Evolutionary conservation across 192 early-diverging fungal genomes (phyloP).

Genomic region (Linnemannia hyalina): DNA sequence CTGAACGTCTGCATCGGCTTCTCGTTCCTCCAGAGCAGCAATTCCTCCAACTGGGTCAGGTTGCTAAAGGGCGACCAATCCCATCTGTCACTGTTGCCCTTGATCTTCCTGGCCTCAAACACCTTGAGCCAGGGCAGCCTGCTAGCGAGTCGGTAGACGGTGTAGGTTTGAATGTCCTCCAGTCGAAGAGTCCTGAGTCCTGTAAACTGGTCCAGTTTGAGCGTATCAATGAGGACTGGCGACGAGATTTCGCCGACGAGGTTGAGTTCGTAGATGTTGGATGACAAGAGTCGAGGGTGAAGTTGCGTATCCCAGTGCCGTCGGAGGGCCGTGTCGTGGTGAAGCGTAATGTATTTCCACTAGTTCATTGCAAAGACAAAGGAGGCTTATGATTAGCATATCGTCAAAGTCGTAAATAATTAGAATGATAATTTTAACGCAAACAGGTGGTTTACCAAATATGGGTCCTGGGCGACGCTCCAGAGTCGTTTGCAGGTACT

Average conservation of each 20-base stretch:
- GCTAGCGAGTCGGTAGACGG: conserved; percentile 34
- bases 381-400: not conserved
- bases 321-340: conserved; percentile 23
- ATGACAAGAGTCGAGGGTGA: conserved; percentile 19
- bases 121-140: conserved; percentile 31
- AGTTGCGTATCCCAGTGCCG: conserved; percentile 25
- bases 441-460: conserved; percentile 10
- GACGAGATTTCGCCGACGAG: conserved; percentile 30
- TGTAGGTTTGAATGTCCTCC: conserved; percentile 36
- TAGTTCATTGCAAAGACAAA: not conserved
- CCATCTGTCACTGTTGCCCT: conserved; percentile 33
- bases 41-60: conserved; percentile 15
- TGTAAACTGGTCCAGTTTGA: conserved; percentile 30
- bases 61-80: conserved; percentile 41
- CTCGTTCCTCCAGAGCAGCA: conserved; percentile 43
- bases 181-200: conserved; percentile 18
- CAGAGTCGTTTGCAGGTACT: conserved; percentile 33
- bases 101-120: conserved; percentile 41
- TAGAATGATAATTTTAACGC: not conserved
- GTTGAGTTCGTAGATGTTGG: conserved; percentile 25
- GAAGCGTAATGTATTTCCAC: conserved; percentile 34
- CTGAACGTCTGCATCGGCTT: conserved; percentile 32
- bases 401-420: not conserved
- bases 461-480: conserved; percentile 38
- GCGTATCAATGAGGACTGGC: conserved; percentile 26